A percentile compares a stretch with the other conserved stretches of the same genome.
Conservation (phyloP, 2,329 filamentous ascomycete species). For the Thelonectria discophora region DNA sequence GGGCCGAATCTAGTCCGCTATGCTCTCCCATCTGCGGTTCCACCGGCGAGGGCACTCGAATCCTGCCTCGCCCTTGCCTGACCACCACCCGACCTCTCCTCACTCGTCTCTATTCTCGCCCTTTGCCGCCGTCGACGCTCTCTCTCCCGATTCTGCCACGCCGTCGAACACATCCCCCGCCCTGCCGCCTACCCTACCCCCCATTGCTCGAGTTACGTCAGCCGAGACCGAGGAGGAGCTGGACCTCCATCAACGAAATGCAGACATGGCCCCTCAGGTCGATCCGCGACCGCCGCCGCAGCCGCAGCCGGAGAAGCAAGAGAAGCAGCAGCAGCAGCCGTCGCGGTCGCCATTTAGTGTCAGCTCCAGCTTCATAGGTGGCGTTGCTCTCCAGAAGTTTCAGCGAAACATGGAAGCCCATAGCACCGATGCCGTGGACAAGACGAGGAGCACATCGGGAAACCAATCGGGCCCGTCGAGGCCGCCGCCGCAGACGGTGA, state of each 20-base stretch:
- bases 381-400: slow-evolving; percentile 62
- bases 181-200: slow-evolving; percentile 59
- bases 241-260: slow-evolving; percentile 39
- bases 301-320: too few relatives aligned
- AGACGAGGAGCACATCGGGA: slow-evolving; percentile 29
- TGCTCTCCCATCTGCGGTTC: slow-evolving; percentile 66
- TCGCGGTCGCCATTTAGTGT: slow-evolving; percentile 48
- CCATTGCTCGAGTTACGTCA: slow-evolving; percentile 60
- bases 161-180: slow-evolving; percentile 49
- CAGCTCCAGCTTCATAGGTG: slow-evolving; percentile 63
- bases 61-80: slow-evolving; percentile 62
- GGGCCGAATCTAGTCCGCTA: slow-evolving; percentile 42
- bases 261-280: slow-evolving; percentile 31
- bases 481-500: slow-evolving; percentile 36
- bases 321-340: slow-evolving; percentile 38
- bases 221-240: slow-evolving; percentile 45
- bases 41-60: slow-evolving; percentile 66
- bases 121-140: slow-evolving; percentile 52
- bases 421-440: slow-evolving; percentile 33
- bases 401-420: slow-evolving; percentile 50
- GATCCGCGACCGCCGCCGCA: slow-evolving; percentile 41
- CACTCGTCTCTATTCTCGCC: slow-evolving; percentile 52
- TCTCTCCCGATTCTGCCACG: slow-evolving; percentile 48
- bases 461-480: slow-evolving; percentile 45
- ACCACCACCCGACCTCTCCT: slow-evolving; percentile 55